Conservation (phyloP, 2,329 filamentous ascomycete species). For the Colletotrichum coccodes region DNA sequence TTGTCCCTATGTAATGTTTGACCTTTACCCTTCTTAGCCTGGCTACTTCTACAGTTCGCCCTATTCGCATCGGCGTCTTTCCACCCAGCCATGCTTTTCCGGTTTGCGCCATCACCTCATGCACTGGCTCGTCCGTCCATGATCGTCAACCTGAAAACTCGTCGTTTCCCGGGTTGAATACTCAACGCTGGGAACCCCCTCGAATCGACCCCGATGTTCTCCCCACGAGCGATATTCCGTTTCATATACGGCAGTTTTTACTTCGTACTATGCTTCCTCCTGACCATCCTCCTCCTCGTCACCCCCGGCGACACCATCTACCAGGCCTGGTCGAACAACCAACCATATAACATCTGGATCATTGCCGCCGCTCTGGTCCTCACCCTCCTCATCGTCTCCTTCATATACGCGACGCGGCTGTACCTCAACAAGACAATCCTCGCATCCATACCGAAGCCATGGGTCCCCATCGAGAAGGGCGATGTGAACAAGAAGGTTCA, state of each 20-base stretch:
- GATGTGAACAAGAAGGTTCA: constrained; percentile 82
- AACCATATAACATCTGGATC: constrained; percentile 85
- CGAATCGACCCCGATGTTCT: constrained; percentile 45
- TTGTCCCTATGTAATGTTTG: constrained; percentile 29
- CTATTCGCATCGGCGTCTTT: constrained; percentile 7
- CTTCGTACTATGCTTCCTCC: constrained; percentile 77
- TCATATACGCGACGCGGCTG: constrained; percentile 85
- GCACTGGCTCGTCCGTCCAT: constrained; percentile 31
- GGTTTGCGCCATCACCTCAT: constrained; percentile 37
- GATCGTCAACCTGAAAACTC: constrained; percentile 26
- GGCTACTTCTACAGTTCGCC: background rate
- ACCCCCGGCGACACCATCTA: constrained; percentile 85
- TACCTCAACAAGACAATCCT: constrained; percentile 87
- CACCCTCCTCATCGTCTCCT: constrained; percentile 74
- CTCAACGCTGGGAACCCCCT: constrained; percentile 28
- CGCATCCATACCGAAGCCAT: constrained; percentile 84
- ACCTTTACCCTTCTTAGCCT: constrained; percentile 8
- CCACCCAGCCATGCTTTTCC: constrained; percentile 35
- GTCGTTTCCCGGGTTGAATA: constrained; percentile 34
- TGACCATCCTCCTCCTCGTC: constrained; percentile 78
- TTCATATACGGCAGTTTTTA: constrained; percentile 87
- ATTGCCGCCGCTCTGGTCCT: constrained; percentile 80
- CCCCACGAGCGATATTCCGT: constrained; percentile 70
- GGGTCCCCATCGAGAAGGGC: constrained; percentile 86
- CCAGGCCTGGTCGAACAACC: constrained; percentile 74